Percentiles rank a stretch among this genome's conserved stretches.
These are phyloP conservation scores for Neostapfia colusana DNA, from an alignment of 176 grass and related monocot species.

Conservation along the genomic window DNA sequence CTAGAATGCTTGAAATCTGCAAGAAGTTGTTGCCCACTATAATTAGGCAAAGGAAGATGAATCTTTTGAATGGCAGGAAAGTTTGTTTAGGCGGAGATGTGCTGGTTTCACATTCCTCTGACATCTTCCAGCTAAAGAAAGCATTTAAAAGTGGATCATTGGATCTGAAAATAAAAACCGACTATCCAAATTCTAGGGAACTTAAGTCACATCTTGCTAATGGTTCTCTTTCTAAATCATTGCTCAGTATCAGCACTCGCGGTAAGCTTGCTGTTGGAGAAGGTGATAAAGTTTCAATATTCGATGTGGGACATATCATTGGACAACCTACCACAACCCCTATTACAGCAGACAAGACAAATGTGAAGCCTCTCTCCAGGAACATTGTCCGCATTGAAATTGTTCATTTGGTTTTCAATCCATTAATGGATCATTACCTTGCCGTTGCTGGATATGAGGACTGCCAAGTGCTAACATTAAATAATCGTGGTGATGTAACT, in stretches of 20 bases:
- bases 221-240: conserved; percentile 82
- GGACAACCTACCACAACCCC: conserved; percentile 71
- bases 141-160: conserved; percentile 94
- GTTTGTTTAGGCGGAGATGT: conserved; percentile 76
- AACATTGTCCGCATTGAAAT: conserved; percentile 98
- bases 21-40: conserved; percentile 81
- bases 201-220: conserved; percentile 83
- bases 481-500: conserved; percentile 90
- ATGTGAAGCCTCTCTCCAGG: conserved; percentile 85
- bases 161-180: conserved; percentile 91
- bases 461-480: conserved; percentile 95
- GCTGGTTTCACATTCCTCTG: conserved; percentile 52
- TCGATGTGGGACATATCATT: conserved; percentile 95
- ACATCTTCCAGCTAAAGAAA: conserved; percentile 91
- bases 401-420: conserved; percentile 89
- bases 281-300: conserved; percentile 96
- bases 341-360: conserved; percentile 96
- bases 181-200: conserved; percentile 94
- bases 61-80: conserved; percentile 83
- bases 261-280: conserved; percentile 98
- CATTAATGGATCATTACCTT: conserved; percentile 75
- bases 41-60: conserved; percentile 64
- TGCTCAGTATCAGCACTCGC: conserved; percentile 70
- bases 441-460: conserved; percentile 89
- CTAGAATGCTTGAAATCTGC: conserved; percentile 76